Evolutionary conservation across 106 monocot genomes (phyloP).

Genomic region (Apostasia ramifera): DNA sequence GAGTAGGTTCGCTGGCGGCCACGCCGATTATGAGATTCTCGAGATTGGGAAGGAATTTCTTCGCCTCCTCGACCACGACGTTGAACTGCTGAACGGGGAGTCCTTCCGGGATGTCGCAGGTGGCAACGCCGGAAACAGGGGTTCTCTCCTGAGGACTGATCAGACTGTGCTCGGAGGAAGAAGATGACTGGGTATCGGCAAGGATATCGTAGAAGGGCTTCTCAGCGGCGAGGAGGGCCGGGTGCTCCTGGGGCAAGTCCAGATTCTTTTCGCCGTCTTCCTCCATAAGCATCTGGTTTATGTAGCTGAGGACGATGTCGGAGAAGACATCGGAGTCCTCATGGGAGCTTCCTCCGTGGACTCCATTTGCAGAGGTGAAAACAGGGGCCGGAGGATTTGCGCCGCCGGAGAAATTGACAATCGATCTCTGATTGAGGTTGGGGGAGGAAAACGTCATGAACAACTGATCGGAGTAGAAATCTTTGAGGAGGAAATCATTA

Average conservation of each 20-base stretch:
- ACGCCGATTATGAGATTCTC: constrained; percentile 6
- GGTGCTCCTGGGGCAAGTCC: constrained; percentile 1
- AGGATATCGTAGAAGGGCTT: constrained; percentile 26
- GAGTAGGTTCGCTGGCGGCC: neutral
- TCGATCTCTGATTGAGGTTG: too few species aligned
- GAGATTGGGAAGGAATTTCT: constrained; percentile 24
- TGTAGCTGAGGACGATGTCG: constrained; percentile 43
- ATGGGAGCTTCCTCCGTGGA: neutral
- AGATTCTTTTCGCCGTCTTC: constrained; percentile 39
- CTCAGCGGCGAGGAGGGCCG: constrained; percentile 23
- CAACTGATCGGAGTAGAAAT: too few species aligned
- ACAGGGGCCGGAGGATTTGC: neutral
- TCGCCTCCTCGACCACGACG: constrained; percentile 23
- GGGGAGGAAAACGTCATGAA: too few species aligned
- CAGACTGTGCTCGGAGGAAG: neutral
- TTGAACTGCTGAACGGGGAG: constrained; percentile 14
- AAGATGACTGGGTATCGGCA: neutral
- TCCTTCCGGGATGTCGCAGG: neutral
- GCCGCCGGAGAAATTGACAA: neutral
- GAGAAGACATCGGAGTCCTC: constrained; percentile 42
- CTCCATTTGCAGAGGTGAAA: neutral
- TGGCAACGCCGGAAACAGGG: neutral
- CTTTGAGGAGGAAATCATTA: too few species aligned
- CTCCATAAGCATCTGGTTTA: constrained; percentile 40
- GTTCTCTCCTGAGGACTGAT: neutral